Evolutionary conservation across 164 flowering plant genomes (phyloP), one percentile per base, ranked within the genome.

Genomic region (Magnolia changhungtana): DNA sequence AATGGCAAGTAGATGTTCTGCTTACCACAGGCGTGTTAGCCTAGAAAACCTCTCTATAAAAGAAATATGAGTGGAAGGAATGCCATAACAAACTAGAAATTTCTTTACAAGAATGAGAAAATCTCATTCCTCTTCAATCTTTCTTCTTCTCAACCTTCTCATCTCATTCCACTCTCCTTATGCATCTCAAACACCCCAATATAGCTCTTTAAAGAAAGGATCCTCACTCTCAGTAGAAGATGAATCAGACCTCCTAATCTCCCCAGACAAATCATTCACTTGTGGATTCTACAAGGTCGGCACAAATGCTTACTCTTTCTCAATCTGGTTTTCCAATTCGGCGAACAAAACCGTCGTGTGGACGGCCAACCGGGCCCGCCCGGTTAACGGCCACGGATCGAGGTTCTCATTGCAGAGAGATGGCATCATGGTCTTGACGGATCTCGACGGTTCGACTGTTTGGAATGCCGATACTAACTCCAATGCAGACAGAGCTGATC

Each of bases 281-380:
- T 69, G 58, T 63, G 78, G 78, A 16, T 76, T 76, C 20, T 70
- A 69, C 67, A n/a, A 11, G 23, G 78, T 69, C 1, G 78, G 78
- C 20, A 29, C 67, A 19, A 68, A 76, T 14, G 78, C 78, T 11
- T 76, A 69, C 68, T 69, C 20, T 24, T 77, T 77, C 74, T 52
- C 83, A 51, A 76, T 80, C 69, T 80, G 79, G 82, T 77, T 80
- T 74, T 68, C 82, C 7, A 27, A 80, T 7, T 45, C 77, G 6
- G 50, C 27, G 2, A 8, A 77, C 65, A 72, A 45, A 73, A 88
- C 91, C 20, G 87, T 85, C 72, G 90, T 92, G 49, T 94, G 98
- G 98, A 92, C 92, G 37, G 98, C 97, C 2, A 92, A 94, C 78
- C 87, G 97, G 1, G 86, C 81, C 11, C 78, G 69, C 0, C 92